Evolutionary conservation across 2,329 filamentous ascomycete genomes (phyloP).

Genomic region (Xylaria sp.): DNA sequence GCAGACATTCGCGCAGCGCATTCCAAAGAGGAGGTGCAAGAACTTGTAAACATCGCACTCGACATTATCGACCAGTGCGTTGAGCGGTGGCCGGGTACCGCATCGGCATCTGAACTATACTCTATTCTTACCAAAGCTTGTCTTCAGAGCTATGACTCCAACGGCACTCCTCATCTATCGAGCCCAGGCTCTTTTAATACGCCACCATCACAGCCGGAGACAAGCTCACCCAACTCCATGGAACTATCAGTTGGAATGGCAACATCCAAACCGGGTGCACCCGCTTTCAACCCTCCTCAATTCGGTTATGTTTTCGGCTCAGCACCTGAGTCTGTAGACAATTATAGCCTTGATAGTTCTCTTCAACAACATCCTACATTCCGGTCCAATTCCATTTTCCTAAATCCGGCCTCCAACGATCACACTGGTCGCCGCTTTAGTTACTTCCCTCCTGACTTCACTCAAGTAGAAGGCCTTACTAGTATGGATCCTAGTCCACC

Average conservation of each 20-base stretch:
- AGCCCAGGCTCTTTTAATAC: constrained; percentile 54
- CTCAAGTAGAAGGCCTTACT: constrained; percentile 51
- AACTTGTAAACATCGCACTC: constrained; percentile 77
- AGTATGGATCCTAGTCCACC: constrained; percentile 47
- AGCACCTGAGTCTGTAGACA: constrained; percentile 64
- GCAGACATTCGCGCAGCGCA: constrained; percentile 81
- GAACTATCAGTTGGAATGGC: constrained; percentile 54
- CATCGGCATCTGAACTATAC: constrained; percentile 86
- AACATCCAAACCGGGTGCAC: constrained; percentile 49
- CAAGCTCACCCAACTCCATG: constrained; percentile 59
- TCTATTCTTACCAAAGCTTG: constrained; percentile 86
- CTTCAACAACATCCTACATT: constrained; percentile 64
- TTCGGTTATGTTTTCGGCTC: constrained; percentile 70
- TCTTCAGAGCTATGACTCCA: constrained; percentile 83
- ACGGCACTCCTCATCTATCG: constrained; percentile 54
- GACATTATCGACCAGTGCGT: constrained; percentile 83
- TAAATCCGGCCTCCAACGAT: constrained; percentile 66
- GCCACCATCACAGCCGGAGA: constrained; percentile 61
- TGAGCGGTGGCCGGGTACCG: constrained; percentile 91
- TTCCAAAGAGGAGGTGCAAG: constrained; percentile 77
- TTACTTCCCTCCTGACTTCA: constrained; percentile 70
- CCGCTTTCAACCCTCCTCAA: constrained; percentile 62
- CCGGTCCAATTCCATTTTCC: constrained; percentile 74
- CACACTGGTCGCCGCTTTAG: constrained; percentile 68
- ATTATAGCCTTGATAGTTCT: constrained; percentile 57